Evolutionary conservation across 495 filamentous ascomycete species (phyloP).

Genomic region (Lichenothelia convexa): DNA sequence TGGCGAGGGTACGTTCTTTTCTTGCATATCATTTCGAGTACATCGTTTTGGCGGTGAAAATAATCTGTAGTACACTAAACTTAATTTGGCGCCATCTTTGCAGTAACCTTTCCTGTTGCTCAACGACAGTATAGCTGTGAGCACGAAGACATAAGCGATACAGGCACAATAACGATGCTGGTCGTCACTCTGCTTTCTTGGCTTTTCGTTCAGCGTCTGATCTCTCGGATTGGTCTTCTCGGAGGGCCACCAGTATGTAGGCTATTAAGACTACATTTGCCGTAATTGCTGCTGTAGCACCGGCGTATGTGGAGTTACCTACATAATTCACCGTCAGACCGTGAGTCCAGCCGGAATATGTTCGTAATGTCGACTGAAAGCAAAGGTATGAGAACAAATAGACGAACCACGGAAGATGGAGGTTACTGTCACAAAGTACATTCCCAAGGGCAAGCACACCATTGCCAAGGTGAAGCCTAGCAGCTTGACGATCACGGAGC

Average conservation of each 20-base stretch:
- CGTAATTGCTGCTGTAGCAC: conserved; percentile 64
- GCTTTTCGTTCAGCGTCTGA: conserved; percentile 30
- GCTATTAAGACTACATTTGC: conserved; percentile 83
- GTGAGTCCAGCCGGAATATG: not conserved
- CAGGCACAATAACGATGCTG: conserved; percentile 4
- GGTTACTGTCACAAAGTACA: conserved; percentile 68
- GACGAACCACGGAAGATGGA: conserved; percentile 53
- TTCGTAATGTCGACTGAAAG: not conserved
- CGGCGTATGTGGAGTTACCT: conserved; percentile 81
- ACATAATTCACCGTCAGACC: not conserved
- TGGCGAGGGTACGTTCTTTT: too few species aligned
- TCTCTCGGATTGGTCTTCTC: conserved; percentile 61
- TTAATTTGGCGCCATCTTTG: too few species aligned
- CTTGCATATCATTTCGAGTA: too few species aligned
- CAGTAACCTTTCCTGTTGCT: too few species aligned
- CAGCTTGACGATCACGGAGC: conserved; percentile 75
- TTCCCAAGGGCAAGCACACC: conserved; percentile 65
- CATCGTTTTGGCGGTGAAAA: too few species aligned
- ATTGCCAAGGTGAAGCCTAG: conserved; percentile 81
- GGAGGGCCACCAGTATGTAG: conserved; percentile 83
- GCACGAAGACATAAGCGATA: too few species aligned
- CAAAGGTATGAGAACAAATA: not conserved
- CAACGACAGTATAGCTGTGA: too few species aligned
- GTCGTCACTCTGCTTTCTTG: conserved; percentile 44
- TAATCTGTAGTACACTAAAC: too few species aligned